Percentiles rank a stretch among this genome's conserved stretches.
Conservation (phyloP, 2,329 filamentous ascomycete species). For the Talaromyces sp. region DNA sequence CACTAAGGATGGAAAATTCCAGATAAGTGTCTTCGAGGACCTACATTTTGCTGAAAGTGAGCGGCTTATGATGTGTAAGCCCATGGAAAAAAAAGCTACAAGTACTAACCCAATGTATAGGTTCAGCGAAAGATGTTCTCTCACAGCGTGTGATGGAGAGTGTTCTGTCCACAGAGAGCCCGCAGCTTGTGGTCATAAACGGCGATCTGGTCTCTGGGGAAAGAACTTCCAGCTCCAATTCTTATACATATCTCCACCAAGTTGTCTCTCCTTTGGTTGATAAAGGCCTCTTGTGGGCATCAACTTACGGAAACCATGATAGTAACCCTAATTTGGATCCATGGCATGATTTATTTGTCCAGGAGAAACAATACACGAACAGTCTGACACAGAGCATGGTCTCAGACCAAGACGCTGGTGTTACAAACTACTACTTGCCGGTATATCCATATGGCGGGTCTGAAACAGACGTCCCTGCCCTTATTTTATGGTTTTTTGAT, state of each 20-base stretch:
- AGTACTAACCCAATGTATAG: not conserved
- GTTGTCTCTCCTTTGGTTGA: slow-evolving; percentile 55
- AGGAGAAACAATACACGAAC: slow-evolving; percentile 34
- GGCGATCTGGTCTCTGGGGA: slow-evolving; percentile 69
- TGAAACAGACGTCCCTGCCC: slow-evolving; percentile 33
- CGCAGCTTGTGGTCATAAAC: slow-evolving; percentile 62
- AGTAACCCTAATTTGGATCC: slow-evolving; percentile 52
- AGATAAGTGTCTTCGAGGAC: slow-evolving; percentile 60
- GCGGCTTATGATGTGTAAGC: not conserved
- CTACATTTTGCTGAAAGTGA: slow-evolving; percentile 66
- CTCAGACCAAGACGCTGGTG: slow-evolving; percentile 29
- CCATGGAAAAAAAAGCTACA: not conserved
- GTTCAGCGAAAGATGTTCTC: slow-evolving; percentile 9
- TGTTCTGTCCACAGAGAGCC: slow-evolving; percentile 4
- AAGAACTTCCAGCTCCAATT: slow-evolving; percentile 52
- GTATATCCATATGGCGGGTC: slow-evolving; percentile 41
- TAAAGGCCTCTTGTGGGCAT: slow-evolving; percentile 57
- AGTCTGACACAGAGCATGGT: slow-evolving; percentile 43
- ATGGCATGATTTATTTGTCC: slow-evolving; percentile 36
- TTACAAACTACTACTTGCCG: slow-evolving; percentile 53
- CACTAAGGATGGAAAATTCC: slow-evolving; percentile 32
- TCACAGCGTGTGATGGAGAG: slow-evolving; percentile 9
- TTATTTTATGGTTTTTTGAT: slow-evolving; percentile 70
- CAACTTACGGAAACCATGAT: slow-evolving; percentile 69
- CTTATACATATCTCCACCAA: slow-evolving; percentile 54